These are phyloP conservation scores for Epichloe hybrida DNA, from an alignment of 2,329 filamentous ascomycete genomes.

Conservation along the genomic window DNA sequence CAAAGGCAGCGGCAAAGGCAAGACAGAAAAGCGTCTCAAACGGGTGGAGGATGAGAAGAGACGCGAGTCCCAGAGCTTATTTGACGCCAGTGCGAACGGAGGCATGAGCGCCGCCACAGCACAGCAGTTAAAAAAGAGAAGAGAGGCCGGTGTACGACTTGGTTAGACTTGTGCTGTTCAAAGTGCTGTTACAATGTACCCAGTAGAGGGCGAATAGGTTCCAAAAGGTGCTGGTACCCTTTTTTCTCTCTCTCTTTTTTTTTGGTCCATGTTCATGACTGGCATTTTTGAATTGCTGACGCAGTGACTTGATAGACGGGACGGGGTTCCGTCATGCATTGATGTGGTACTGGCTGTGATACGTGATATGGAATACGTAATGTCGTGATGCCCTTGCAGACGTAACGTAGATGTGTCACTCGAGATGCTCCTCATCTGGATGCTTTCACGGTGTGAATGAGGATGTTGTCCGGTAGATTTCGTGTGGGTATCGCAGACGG, in stretches of 20 bases:
- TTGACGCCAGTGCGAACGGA: constrained; percentile 49
- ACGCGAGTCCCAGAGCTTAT: constrained; percentile 51
- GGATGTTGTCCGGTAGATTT: too few species aligned
- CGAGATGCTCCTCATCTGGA: too few species aligned
- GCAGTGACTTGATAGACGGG: too few species aligned
- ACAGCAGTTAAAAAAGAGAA: constrained; percentile 53
- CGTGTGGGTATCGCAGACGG: too few species aligned
- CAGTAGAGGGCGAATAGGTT: not conserved
- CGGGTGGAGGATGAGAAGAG: constrained; percentile 95
- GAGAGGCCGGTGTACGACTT: constrained; percentile 51
- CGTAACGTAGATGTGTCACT: constrained; percentile 11
- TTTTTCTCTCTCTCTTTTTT: too few species aligned
- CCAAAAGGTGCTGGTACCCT: constrained; percentile 20
- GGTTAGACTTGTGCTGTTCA: constrained; percentile 23
- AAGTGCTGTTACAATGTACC: not conserved
- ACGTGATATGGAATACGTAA: too few species aligned
- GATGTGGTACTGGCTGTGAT: too few species aligned
- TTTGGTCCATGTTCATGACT: constrained; percentile 4
- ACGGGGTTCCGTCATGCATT: too few species aligned
- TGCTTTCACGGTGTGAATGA: too few species aligned
- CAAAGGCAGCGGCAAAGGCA: constrained; percentile 93
- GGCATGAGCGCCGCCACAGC: constrained; percentile 50
- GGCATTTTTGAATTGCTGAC: too few species aligned
- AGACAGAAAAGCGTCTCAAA: constrained; percentile 95
- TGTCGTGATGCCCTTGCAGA: constrained; percentile 8